Evolutionary conservation across 371 early-diverging fungal genomes (phyloP), one percentile per base, ranked within the genome.

Genomic region (Saksenaea vasiformis): DNA sequence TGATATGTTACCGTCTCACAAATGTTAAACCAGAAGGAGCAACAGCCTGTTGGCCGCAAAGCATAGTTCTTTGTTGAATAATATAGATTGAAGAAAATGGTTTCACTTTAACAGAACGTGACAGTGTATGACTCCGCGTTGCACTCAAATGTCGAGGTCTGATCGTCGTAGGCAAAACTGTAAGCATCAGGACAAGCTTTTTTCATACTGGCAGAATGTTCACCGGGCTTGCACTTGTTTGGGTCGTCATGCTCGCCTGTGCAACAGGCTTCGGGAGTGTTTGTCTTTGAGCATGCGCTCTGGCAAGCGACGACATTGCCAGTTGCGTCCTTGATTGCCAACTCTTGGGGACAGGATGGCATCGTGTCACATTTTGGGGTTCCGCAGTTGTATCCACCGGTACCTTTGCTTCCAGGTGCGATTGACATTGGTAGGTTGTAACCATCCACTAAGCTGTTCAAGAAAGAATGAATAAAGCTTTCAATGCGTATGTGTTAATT

Each of bases 91-190:
- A n/a, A 17, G 17, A 47, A 19, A 19, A 47, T 10, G 7, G 24
- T 5, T n/a, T 22, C 11, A 10, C 22, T 22, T 22, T 47, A 47
- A 56, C 77, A 76, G 44, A 76, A 71, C 4, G 38, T 64, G 28
- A 77, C 72, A 35, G 58, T 62, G 60, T 78, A 78, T 13, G 26
- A 61, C 13, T 68, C 64, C 14, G 41, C 60, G 24, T n/a, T 36
- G 64, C 78, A 78, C 17, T 72, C 41, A 55, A 55, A 74, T 7
- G 78, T 78, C 35, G 65, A 67, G 22, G 67, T 69, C 24, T 67
- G 62, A 64, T 80, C 80, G 59, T 80, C 80, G 47, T 76, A 80
- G 38, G 75, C 74, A 60, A 68, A 80, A 39, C 76, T 74, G 58
- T 78, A 78, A 11, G 75, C 75, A 61, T 72, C 68, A 4, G 72